Evolutionary conservation across 208 protist genomes (phyloP).

Genomic region (Herpetomonas samuelpessoai): DNA sequence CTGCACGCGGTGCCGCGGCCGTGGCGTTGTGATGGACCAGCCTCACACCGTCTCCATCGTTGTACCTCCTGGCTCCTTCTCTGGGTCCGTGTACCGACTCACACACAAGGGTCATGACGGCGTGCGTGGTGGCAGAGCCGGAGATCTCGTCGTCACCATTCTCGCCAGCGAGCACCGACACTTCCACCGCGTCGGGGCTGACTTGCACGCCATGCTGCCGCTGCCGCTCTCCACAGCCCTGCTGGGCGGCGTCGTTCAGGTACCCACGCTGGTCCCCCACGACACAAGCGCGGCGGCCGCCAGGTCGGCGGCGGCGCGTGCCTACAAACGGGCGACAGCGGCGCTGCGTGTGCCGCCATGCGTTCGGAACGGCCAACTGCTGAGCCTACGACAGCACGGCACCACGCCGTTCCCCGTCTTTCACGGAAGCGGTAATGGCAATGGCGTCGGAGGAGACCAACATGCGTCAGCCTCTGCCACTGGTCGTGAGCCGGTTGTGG

Average conservation of each 20-base stretch:
- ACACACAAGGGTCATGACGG: constrained; percentile 75
- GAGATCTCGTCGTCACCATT: constrained; percentile 73
- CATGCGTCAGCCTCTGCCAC: constrained; percentile 1
- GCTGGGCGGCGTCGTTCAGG: constrained; percentile 67
- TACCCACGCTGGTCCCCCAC: constrained; percentile 40
- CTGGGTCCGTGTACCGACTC: constrained; percentile 40
- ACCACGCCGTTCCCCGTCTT: neutral
- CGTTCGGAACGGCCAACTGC: constrained; percentile 64
- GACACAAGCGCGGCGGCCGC: too few species aligned
- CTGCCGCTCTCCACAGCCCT: constrained; percentile 71
- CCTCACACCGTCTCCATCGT: constrained; percentile 19
- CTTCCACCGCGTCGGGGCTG: constrained; percentile 49
- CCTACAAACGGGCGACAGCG: too few species aligned
- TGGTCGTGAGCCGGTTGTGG: neutral
- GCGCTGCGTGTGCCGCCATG: constrained; percentile 68
- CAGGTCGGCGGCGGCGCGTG: too few species aligned
- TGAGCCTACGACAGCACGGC: constrained; percentile 39
- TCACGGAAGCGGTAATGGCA: neutral
- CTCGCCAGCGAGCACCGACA: constrained; percentile 69
- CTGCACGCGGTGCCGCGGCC: constrained; percentile 59
- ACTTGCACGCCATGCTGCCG: constrained; percentile 79
- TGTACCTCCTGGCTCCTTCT: constrained; percentile 38
- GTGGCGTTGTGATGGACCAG: constrained; percentile 39
- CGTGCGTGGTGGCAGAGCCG: constrained; percentile 66
- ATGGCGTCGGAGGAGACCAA: neutral